Evolutionary conservation across 305 asterid genomes (phyloP).

Genomic region (Fraxinus paxiana): DNA sequence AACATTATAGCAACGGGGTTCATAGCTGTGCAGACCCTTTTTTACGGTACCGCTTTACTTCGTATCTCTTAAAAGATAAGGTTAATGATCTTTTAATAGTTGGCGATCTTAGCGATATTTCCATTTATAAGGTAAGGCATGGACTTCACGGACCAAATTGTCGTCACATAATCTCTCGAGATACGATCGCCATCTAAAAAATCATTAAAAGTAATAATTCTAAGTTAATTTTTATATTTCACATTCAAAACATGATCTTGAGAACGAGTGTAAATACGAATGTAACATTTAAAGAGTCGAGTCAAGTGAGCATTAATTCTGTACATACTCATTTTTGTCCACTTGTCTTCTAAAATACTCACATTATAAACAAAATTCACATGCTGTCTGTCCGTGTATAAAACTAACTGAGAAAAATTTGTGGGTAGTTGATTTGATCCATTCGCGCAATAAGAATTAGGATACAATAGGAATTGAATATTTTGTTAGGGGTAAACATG

Average conservation of each 20-base stretch:
- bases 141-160: constrained; percentile 27
- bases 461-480: background rate
- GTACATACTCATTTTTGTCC: background rate
- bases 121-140: constrained; percentile 8
- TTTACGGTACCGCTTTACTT: background rate
- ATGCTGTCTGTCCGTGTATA: background rate
- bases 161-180: background rate
- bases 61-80: background rate
- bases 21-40: background rate
- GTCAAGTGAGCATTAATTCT: background rate
- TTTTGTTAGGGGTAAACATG: background rate
- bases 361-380: background rate
- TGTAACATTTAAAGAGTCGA: background rate
- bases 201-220: background rate
- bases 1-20: background rate
- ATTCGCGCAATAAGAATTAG: background rate
- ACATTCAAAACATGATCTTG: background rate
- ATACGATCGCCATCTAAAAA: background rate
- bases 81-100: background rate
- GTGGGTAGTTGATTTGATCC: background rate
- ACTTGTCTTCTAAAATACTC: background rate
- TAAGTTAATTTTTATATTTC: background rate
- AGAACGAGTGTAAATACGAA: background rate
- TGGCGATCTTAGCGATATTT: background rate
- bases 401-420: background rate